phyloP scores from a whole-genome alignment of 352 stramenopile species.

The Pythium chondricola region DNA sequence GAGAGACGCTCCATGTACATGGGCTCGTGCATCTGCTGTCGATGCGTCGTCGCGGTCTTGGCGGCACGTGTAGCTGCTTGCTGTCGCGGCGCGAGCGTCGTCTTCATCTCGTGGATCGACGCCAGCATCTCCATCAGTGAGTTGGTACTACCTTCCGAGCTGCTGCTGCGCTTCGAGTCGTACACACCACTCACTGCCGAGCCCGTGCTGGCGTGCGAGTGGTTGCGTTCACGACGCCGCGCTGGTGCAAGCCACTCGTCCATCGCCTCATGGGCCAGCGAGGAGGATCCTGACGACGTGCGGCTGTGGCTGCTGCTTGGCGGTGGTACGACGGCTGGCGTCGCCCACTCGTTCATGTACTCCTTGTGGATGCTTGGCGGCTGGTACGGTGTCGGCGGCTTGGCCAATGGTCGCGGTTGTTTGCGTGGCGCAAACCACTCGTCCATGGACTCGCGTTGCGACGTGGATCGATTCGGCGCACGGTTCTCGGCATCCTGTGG shows the following conservation, averaged over 20 bases:
- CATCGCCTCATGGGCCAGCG: slow-evolving; percentile 6
- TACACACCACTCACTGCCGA: slow-evolving; percentile 1
- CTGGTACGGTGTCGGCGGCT: background rate
- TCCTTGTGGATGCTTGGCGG: background rate
- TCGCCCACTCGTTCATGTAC: too few species aligned
- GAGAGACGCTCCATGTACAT: slow-evolving; percentile 17
- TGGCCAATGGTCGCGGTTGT: background rate
- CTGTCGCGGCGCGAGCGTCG: slow-evolving; percentile 26
- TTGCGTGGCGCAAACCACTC: slow-evolving; percentile 10
- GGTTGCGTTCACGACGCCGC: slow-evolving; percentile 10
- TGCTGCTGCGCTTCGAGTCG: slow-evolving; percentile 19
- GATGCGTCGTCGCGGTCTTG: background rate
- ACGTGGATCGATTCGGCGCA: slow-evolving; percentile 1
- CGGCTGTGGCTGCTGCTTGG: background rate
- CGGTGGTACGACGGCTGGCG: too few species aligned
- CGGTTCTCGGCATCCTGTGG: slow-evolving; percentile 11
- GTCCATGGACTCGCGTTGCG: slow-evolving; percentile 12
- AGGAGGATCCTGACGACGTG: background rate
- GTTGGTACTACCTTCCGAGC: slow-evolving; percentile 13
- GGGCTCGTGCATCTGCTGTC: slow-evolving; percentile 7
- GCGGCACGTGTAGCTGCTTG: slow-evolving; percentile 6
- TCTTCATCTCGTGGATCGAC: slow-evolving; percentile 49
- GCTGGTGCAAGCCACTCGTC: slow-evolving; percentile 10
- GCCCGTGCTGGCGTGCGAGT: slow-evolving; percentile 8
- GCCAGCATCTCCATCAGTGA: slow-evolving; percentile 34